These are phyloP conservation scores for Gracilaria vermiculophylla DNA, from an alignment of 23 red algal species.

Conservation along the genomic window DNA sequence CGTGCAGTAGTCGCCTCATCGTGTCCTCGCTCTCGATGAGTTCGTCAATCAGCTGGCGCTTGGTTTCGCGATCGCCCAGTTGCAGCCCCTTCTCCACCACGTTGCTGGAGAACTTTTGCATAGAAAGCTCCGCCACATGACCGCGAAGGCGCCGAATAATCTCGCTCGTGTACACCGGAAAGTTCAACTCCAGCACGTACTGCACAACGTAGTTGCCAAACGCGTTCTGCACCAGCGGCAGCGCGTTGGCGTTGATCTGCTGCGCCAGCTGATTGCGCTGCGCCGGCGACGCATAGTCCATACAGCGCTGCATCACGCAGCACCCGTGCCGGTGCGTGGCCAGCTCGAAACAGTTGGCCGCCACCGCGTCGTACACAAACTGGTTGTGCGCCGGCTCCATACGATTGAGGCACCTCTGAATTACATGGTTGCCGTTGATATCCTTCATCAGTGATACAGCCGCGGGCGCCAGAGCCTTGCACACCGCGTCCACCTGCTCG, in stretches of 20 bases:
- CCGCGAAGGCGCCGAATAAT: constrained; percentile 88
- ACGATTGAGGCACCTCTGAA: constrained; percentile 88
- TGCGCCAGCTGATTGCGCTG: constrained; percentile 79
- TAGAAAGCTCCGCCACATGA: constrained; percentile 79
- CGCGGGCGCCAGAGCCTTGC: constrained; percentile 59
- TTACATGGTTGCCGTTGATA: constrained; percentile 98
- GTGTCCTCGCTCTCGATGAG: constrained; percentile 72
- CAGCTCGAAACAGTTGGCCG: constrained; percentile 79
- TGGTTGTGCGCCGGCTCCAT: constrained; percentile 81
- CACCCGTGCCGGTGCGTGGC: constrained; percentile 97
- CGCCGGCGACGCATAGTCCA: constrained; percentile 83
- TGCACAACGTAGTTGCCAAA: constrained; percentile 99
- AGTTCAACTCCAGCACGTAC: constrained; percentile 90
- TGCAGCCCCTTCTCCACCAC: constrained; percentile 98
- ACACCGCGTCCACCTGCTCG: constrained; percentile 82
- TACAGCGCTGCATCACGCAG: constrained; percentile 98
- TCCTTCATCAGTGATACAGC: constrained; percentile 91
- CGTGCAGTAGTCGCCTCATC: constrained; percentile 76
- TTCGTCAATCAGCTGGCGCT: constrained; percentile 80
- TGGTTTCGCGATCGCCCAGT: constrained; percentile 50
- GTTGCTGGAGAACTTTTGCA: constrained; percentile 98
- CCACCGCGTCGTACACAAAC: constrained; percentile 92
- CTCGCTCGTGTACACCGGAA: constrained; percentile 69
- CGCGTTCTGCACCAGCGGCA: constrained; percentile 84
- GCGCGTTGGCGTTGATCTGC: constrained; percentile 71